These are phyloP conservation scores for Arthrobotrys pseudoclavata DNA, from an alignment of 2,329 filamentous ascomycete species.

Conservation along the genomic window DNA sequence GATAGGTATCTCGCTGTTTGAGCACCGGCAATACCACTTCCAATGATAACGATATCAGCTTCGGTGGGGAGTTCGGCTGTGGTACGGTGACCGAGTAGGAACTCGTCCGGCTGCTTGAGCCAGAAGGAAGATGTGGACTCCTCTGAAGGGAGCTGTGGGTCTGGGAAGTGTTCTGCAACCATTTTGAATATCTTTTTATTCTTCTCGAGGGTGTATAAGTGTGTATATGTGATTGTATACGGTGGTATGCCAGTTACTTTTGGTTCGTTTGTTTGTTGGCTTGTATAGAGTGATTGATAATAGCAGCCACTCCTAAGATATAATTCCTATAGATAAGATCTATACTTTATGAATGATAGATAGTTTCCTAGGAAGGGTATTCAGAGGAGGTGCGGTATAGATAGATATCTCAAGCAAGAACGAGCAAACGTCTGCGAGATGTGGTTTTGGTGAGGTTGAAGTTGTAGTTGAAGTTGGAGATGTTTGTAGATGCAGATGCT, in stretches of 20 bases:
- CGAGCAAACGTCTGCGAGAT: slow-evolving; percentile 57
- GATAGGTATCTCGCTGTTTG: slow-evolving; percentile 76
- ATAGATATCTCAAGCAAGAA: slow-evolving; percentile 56
- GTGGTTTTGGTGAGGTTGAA: slow-evolving; percentile 6
- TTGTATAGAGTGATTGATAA: slow-evolving; percentile 1
- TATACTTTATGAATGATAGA: background rate
- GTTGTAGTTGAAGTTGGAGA: background rate
- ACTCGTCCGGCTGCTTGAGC: slow-evolving; percentile 77
- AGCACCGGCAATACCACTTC: slow-evolving; percentile 81
- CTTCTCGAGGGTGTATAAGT: background rate
- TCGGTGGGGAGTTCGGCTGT: slow-evolving; percentile 74
- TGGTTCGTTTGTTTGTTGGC: too few relatives aligned
- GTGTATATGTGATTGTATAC: background rate
- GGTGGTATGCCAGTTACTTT: slow-evolving; percentile 6
- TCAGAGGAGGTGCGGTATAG: slow-evolving; percentile 38
- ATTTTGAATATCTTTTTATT: slow-evolving; percentile 5
- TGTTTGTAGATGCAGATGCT: background rate
- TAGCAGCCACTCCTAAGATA: slow-evolving; percentile 41
- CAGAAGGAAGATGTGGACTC: slow-evolving; percentile 78
- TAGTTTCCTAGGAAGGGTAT: slow-evolving; percentile 24
- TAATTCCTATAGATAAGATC: background rate
- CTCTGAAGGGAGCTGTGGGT: slow-evolving; percentile 72
- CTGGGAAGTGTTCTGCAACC: slow-evolving; percentile 51
- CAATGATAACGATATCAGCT: slow-evolving; percentile 79
- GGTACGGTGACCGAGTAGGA: slow-evolving; percentile 77